Percentiles rank a stretch among this genome's conserved stretches.
phyloP scores from a whole-genome alignment of 2,329 filamentous ascomycete genomes.

The Aspergillus brunneoviolaceus region DNA sequence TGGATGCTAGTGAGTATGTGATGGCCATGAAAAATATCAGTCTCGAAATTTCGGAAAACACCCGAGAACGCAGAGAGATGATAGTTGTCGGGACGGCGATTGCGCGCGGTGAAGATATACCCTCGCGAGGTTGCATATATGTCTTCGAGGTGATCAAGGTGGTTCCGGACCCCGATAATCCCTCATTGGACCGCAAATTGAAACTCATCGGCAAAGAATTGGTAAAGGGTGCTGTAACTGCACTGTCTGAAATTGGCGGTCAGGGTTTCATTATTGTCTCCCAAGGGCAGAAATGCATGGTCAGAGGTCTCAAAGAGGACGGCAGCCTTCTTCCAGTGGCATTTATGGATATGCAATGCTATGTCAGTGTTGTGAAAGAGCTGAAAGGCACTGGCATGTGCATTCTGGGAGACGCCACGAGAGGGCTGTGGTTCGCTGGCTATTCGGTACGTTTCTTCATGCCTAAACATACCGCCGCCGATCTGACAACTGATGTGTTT shows the following conservation, averaged over 20 bases:
- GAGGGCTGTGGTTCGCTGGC: conserved; percentile 93
- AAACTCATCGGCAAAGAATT: conserved; percentile 88
- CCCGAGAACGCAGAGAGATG: conserved; percentile 78
- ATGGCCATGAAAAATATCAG: conserved; percentile 80
- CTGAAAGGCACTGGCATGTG: conserved; percentile 81
- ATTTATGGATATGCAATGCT: conserved; percentile 96
- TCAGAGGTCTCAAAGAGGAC: conserved; percentile 92
- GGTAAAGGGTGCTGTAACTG: conserved; percentile 87
- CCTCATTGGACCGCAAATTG: conserved; percentile 81
- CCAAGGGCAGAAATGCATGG: conserved; percentile 97
- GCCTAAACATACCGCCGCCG: not conserved
- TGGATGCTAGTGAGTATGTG: conserved; percentile 73
- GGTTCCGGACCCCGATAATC: conserved; percentile 80
- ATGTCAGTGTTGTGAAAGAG: conserved; percentile 81
- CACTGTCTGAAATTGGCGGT: conserved; percentile 77
- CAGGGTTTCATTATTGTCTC: conserved; percentile 87
- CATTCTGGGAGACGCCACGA: conserved; percentile 84
- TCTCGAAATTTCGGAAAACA: conserved; percentile 87
- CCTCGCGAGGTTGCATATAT: conserved; percentile 79
- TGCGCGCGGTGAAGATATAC: conserved; percentile 84
- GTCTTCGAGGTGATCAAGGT: conserved; percentile 91
- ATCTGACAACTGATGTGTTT: conserved; percentile 9
- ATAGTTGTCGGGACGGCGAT: conserved; percentile 83
- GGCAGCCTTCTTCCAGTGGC: conserved; percentile 88
- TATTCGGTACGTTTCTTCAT: conserved; percentile 64